phyloP scores from a whole-genome alignment of 2,329 filamentous ascomycete genomes.

The Ophiocordyceps polyrhachis-furcata region DNA sequence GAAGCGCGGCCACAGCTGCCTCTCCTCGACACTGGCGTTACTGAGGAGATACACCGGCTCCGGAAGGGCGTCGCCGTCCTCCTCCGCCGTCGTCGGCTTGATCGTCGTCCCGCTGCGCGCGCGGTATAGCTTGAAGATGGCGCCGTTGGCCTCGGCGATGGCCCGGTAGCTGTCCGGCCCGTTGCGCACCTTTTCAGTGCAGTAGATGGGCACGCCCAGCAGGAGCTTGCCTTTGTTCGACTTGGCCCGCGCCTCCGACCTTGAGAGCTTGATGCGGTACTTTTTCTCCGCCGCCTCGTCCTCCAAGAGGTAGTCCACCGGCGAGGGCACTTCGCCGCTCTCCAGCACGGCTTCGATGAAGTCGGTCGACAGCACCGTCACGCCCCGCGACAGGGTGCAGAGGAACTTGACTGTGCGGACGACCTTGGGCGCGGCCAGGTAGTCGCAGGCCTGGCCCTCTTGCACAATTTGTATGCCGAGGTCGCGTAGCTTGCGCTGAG shows the following conservation, averaged over 20 bases:
- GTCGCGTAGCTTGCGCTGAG: constrained; percentile 58
- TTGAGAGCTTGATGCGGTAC: constrained; percentile 49
- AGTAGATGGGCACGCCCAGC: constrained; percentile 62
- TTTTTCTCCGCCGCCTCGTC: constrained; percentile 57
- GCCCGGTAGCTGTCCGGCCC: constrained; percentile 69
- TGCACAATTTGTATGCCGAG: constrained; percentile 67
- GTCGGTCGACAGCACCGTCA: constrained; percentile 53
- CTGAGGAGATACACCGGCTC: constrained; percentile 74
- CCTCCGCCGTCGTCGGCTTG: constrained; percentile 43
- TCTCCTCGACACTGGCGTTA: constrained; percentile 46
- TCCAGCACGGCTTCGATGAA: constrained; percentile 68
- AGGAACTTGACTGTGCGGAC: constrained; percentile 91
- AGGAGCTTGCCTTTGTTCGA: constrained; percentile 62
- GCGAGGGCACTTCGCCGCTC: constrained; percentile 42
- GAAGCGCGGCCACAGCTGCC: constrained; percentile 63
- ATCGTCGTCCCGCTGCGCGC: constrained; percentile 52
- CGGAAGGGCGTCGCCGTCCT: constrained; percentile 39
- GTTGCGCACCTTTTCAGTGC: constrained; percentile 60
- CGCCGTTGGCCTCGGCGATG: constrained; percentile 80
- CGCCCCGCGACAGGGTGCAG: constrained; percentile 64
- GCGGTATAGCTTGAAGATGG: constrained; percentile 59
- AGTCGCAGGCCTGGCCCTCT: constrained; percentile 59
- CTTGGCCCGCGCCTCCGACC: constrained; percentile 51
- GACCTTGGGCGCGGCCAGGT: constrained; percentile 72
- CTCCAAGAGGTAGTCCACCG: constrained; percentile 46